Evolutionary conservation across 2,329 filamentous ascomycete species (phyloP), one percentile per base, ranked within the genome.

Genomic region (Alternaria triticimaculans): DNA sequence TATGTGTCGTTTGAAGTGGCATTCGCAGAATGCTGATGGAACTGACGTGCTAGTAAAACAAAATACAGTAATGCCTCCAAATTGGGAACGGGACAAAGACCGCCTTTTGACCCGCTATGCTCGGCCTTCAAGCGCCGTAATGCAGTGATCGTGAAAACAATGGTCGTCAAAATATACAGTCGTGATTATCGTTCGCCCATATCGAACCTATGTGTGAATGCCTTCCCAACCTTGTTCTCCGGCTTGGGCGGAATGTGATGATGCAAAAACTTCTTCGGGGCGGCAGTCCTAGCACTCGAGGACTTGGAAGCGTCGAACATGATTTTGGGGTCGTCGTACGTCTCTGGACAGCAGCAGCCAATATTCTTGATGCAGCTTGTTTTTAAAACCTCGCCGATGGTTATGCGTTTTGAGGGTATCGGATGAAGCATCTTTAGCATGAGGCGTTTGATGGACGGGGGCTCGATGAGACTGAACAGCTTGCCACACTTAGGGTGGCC

Each of bases 351-450:
- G 77, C 93, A 96, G 81, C 93, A 96, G 71, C 94, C 91, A 44
- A 94, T 87, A 56, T 85, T 87, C 81, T 88, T 90, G 72, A 96
- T 82, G 86, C 89, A 93, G n/a, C 89, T 84, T 71, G 92, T 88
- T 65, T 86, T 88, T 58, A 93, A 81, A 1, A 92, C 88, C 2
- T 92, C 87, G 7, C 85, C 81, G 55, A 96, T 92, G 26, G 85
- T 87, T 69, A 91, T 88, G 45, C 94, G 90, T 76, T 88, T 88
- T 8, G 82, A 79, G 0, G 94, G 92, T 68, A 94, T 83, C 0
- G 93, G 93, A 77, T 97, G 89, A 30, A 97, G 85, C 93, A 97
- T 96, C 76, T 88, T 89, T 55, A 96, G 82, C 11, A 97, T 81
- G 5, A 96, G 82, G 11, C 90, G 88, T 63, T 90, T 89, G 60